Conservation (phyloP, 2,329 filamentous ascomycete genomes). For the Xylaria sp. region DNA sequence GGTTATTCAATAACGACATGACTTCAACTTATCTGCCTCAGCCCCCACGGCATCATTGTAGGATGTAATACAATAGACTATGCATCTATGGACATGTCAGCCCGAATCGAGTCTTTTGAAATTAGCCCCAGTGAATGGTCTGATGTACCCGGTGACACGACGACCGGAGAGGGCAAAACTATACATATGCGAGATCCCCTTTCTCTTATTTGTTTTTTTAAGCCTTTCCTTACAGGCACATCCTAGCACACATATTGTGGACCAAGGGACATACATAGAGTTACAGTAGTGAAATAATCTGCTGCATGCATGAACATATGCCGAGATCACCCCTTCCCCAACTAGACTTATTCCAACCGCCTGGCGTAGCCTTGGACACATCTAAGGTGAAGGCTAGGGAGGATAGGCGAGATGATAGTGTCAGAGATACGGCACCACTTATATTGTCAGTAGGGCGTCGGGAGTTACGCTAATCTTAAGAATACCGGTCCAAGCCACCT, state of each 20-base stretch:
- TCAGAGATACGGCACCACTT: too few relatives aligned
- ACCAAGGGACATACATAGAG: slow-evolving; percentile 11
- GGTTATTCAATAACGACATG: not conserved
- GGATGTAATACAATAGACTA: not conserved
- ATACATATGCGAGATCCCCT: slow-evolving; percentile 25
- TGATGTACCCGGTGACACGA: slow-evolving; percentile 1
- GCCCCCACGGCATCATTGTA: not conserved
- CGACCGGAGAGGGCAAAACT: slow-evolving; percentile 4
- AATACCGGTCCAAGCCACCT: too few relatives aligned
- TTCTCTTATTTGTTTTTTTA: not conserved
- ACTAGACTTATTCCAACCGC: not conserved
- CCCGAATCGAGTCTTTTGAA: not conserved
- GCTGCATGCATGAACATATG: slow-evolving; percentile 25
- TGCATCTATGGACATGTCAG: not conserved
- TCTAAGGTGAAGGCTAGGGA: not conserved
- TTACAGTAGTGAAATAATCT: slow-evolving; percentile 11
- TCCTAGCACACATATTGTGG: slow-evolving; percentile 9
- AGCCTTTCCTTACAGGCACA: too few relatives aligned
- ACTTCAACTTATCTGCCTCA: not conserved
- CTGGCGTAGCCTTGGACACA: not conserved
- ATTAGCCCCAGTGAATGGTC: slow-evolving; percentile 26
- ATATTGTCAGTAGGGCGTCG: not conserved
- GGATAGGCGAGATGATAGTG: too few relatives aligned
- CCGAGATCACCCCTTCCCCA: slow-evolving; percentile 18
- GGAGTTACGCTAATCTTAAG: not conserved